Base-by-base conservation (phyloP, 768 basidiomycete species). In the Lentinula detonsa region DNA sequence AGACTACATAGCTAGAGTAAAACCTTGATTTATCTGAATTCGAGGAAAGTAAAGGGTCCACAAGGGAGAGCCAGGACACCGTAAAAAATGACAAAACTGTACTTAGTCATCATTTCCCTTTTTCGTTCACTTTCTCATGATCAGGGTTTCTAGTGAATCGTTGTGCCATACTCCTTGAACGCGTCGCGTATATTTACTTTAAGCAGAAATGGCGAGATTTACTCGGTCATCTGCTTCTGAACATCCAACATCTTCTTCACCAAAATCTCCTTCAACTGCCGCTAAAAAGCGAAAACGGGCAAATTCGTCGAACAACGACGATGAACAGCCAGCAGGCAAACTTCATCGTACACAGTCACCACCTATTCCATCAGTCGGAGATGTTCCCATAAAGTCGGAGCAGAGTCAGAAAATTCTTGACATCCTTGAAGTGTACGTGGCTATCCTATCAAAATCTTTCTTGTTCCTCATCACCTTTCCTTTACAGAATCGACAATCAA, bases 221-320 rank as follows among this genome's bases (percentile, higher is more conserved):
- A 91, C 90, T 71, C 86, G 90, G 68, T 87, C 86, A 66, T 77
- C 84, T 37, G 74, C 78, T 53, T 75, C 74, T 43, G 71, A 72
- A 58, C 63, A 43, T 63, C 67, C 60, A 64, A 58, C 18, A 48
- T 48, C 61, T 59, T 57, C 15, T 59, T 51, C 64, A 70, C 54
- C 69, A 16, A 28, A 69, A 56, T 66, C 65, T 67, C 77, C 74
- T 56, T 56, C 58, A 34, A 9, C 45, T 35, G 21, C 66, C 39
- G 65, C 76, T 62, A 87, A 85, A 76, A 90, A 91, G 73, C 84
- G 91, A 42, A 93, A 91, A 72, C 86, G 89, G 34, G 70, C 69
- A 63, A 64, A 61, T 64, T 75, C 61, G 66, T 74, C 16, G 78
- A 42, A 31, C n/a, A 16, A 42, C 11, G 67, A 72, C 63, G 78